Base-by-base conservation (phyloP, 306 rosid species). In the Rosa rugosa region DNA sequence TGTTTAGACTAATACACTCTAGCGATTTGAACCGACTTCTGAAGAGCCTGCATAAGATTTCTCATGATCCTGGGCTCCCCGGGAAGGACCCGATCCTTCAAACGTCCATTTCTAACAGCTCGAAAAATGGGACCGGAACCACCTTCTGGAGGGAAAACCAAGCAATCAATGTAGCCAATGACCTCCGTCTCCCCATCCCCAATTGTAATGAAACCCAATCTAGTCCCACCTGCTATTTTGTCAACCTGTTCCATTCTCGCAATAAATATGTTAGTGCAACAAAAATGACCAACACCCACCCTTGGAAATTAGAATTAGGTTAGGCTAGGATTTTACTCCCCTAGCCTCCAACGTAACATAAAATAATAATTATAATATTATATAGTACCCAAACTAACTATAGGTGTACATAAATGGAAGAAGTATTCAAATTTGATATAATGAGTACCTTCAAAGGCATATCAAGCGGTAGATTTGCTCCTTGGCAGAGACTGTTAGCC, bases 1-100 rank as follows among this genome's bases (percentile, higher is more conserved):
- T 5, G 54, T 69, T 90, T 86, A 91, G 69, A 86, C 79, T 82
- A 77, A 73, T 86, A 95, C 71, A 89, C 78, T 81, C 79, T 84
- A 34, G 98, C 85, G 5, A 95, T 95, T 84, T 90, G 85, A 85
- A 95, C 93, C 0, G 98, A 91, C 78, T 86, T 93, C 83, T 90
- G 82, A 56, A 95, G 93, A 80, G 99, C 99, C 79, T 69, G 66
- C 75, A 88, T 85, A 77, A 93, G 97, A 73, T 97, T 92, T 79
- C 96, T 89, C 98, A 95, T 95, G 46, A 95, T 91, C 80, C 99
- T 91, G 17, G 97, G 93, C 72, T 95, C 98, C 49, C 99, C 98
- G 0, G 98, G 98, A n/a, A 87, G 94, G 38, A 86, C 80, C 71
- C 79, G 82, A 73, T 91, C 91, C 79, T 93, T 95, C 31, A 80